Percentiles rank a stretch among this genome's conserved stretches.
These are phyloP conservation scores for Acer yangbiense DNA, from an alignment of 345 rosid genomes.

Conservation along the genomic window DNA sequence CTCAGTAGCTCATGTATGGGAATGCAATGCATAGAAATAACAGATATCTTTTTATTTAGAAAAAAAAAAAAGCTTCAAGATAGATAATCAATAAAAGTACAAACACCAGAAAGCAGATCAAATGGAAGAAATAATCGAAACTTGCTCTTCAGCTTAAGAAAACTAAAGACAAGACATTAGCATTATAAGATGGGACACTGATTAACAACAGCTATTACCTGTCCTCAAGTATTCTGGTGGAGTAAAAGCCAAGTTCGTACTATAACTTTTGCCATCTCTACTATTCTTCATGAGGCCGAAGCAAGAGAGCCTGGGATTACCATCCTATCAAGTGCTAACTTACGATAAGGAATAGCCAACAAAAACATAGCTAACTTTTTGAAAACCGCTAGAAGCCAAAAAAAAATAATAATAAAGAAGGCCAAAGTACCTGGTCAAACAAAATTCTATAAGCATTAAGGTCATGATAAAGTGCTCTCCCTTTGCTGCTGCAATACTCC, in stretches of 20 bases:
- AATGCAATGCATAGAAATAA: background rate
- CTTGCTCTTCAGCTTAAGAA: background rate
- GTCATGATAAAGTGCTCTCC: slow-evolving; percentile 82
- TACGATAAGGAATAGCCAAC: background rate
- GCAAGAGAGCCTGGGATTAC: slow-evolving; percentile 81
- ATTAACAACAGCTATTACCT: slow-evolving; percentile 40
- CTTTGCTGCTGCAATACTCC: slow-evolving; percentile 74
- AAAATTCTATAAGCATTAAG: slow-evolving; percentile 82
- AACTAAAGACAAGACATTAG: background rate
- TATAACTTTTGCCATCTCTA: slow-evolving; percentile 90
- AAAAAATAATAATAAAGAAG: slow-evolving; percentile 3
- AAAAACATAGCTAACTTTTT: slow-evolving; percentile 11
- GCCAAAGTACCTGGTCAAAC: slow-evolving; percentile 64
- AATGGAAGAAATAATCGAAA: too few species aligned
- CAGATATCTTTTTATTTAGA: background rate
- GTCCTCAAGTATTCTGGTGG: slow-evolving; percentile 91
- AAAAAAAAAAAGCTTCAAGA: background rate
- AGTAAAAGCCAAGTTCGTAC: slow-evolving; percentile 89
- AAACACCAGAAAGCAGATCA: background rate
- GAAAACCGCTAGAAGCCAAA: background rate
- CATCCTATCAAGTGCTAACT: slow-evolving; percentile 51
- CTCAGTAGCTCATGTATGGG: background rate
- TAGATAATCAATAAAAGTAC: background rate
- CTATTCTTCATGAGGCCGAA: slow-evolving; percentile 93
- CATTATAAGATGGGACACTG: background rate